Evolutionary conservation across 768 basidiomycete species (phyloP), one percentile per base, ranked within the genome.

Genomic region (Pleurotus tuber-regium): DNA sequence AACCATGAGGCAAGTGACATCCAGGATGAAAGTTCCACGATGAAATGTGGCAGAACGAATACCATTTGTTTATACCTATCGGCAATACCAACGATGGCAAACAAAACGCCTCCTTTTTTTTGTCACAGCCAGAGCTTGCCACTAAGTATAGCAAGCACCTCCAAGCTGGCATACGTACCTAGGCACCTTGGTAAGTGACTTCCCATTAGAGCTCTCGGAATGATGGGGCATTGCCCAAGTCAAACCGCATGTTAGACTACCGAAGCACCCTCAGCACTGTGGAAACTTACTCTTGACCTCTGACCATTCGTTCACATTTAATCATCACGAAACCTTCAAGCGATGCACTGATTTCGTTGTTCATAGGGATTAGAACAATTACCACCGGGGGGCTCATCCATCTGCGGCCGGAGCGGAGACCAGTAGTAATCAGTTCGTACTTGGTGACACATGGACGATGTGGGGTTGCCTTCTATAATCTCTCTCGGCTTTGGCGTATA

Each of bases 181-280:
- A n/a, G n/a, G n/a, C n/a, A n/a, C 38, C 29, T 21, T 44, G 29
- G 43, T 47, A 8, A 36, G 54, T 46, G 39, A 33, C 46, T 19
- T 44, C 28, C 31, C 53, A 41, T 49, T 23, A 16, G n/a, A 12
- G 30, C n/a, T 28, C 8, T 51, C 52, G 23, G 30, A 29, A 66
- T 66, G 72, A 75, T 77, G 74, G 66, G 70, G 66, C 55, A 61
- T 51, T 56, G 66, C 64, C 72, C 51, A 53, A 65, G 67, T 72
- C 70, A 69, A 61, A 72, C 61, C 66, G 74, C 76, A 76, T 77
- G 75, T 76, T 78, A 77, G 74, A 76, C 75, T 77, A 68, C 74
- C 72, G 62, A 77, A 63, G 62, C 66, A 61, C 66, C 67, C n/a
- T 58, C 52, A 59, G 69, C 69, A 64, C 59, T 72, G 75, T 60